A percentile compares a stretch with the other conserved stretches of the same genome.
Evolutionary conservation across 202 grass and related monocot genomes (phyloP).

Genomic region (Eragrostis tef): DNA sequence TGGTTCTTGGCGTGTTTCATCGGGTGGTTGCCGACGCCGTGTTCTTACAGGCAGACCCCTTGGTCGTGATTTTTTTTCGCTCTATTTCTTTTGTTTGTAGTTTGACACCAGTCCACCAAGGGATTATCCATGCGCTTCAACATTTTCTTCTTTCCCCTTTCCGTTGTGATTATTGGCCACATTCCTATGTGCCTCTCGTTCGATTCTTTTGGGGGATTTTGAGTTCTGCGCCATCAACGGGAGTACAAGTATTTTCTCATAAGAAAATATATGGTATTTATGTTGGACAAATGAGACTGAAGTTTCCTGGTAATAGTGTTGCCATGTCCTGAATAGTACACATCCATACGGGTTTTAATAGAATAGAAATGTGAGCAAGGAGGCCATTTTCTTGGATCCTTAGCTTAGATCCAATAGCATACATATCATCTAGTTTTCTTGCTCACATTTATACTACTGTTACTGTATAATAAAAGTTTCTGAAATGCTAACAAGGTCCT

Average conservation of each 20-base stretch:
- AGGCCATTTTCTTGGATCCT: neutral
- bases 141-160: too few relatives aligned
- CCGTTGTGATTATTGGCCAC: neutral
- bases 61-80: neutral
- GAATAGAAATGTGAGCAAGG: neutral
- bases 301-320: neutral
- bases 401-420: neutral
- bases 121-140: too few relatives aligned
- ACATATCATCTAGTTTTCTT: too few relatives aligned
- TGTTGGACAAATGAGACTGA: neutral
- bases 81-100: neutral
- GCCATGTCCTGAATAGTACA: neutral
- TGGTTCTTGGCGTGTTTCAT: neutral
- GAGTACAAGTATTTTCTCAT: too few relatives aligned
- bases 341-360: neutral
- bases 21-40: neutral
- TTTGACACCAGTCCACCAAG: neutral
- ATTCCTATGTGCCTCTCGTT: neutral
- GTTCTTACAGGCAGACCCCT: neutral
- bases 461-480: too few relatives aligned
- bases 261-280: neutral
- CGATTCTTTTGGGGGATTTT: neutral
- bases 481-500: neutral
- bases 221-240: neutral
- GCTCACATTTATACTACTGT: too few relatives aligned